Conservation (phyloP, 2,329 filamentous ascomycete species). For the Calonectria henricotiae region DNA sequence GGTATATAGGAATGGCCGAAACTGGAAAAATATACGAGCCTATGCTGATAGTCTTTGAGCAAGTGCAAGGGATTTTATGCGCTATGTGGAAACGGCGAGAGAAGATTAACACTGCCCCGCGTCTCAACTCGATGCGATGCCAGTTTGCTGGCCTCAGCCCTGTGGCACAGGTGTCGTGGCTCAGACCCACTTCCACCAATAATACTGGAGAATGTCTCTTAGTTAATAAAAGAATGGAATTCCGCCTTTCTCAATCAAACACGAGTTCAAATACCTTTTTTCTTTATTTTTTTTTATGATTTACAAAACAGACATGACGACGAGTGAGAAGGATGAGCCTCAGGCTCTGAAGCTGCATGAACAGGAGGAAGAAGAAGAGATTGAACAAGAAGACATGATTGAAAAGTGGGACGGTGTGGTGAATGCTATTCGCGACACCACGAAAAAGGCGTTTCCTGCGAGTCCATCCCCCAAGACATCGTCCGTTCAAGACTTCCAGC, state of each 20-base stretch:
- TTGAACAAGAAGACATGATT: neutral
- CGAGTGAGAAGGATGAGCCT: neutral
- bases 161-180: slow-evolving; percentile 3
- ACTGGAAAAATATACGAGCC: slow-evolving; percentile 1
- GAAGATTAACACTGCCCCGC: neutral
- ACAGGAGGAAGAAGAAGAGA: slow-evolving; percentile 6
- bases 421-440: slow-evolving; percentile 8
- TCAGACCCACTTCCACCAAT: slow-evolving; percentile 1
- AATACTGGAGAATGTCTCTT: neutral
- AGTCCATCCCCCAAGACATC: slow-evolving; percentile 7
- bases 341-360: neutral
- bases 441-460: slow-evolving; percentile 12
- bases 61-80: slow-evolving; percentile 1
- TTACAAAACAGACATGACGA: neutral
- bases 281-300: neutral
- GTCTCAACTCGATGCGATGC: neutral
- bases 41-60: neutral
- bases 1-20: neutral
- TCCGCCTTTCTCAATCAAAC: neutral
- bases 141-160: neutral
- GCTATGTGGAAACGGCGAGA: neutral
- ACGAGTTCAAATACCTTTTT: neutral
- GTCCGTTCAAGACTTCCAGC: slow-evolving; percentile 7
- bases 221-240: slow-evolving; percentile 5
- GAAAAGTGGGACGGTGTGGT: slow-evolving; percentile 20